Evolutionary conservation across 768 basidiomycete species (phyloP), one percentile per base, ranked within the genome.

Genomic region (Hebeloma cylindrosporum): DNA sequence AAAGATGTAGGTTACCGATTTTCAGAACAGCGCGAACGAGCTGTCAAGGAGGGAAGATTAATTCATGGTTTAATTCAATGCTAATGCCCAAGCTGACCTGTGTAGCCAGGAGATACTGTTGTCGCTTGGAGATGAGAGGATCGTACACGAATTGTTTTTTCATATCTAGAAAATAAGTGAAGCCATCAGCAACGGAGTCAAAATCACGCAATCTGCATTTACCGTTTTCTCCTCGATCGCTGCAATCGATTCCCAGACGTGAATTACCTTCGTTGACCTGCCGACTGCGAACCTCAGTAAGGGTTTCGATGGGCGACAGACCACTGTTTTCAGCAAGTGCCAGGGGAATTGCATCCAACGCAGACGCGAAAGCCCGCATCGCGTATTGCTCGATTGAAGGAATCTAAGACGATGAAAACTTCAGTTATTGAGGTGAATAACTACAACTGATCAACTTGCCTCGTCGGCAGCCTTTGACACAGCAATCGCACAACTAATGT

Each of bases 331-430:
- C 96, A 10, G 96, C 96, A 8, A 99, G 76, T 3, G 96, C 96
- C 9, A 99, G 79, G 3, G 96, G 96, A 37, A 98, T 71, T n/a
- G 93, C 79, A 58, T 99, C 96, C 6, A 99, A 73, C 10, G 96
- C 95, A 25, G 90, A 88, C 3, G 96, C 79, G 64, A 98, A 99
- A n/a, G 96, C 94, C 37, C 95, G 86, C 94, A 99, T 97, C 2
- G 96, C 96, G 60, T 99, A 99, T 73, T 99, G 96, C 69, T 99
- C 96, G 59, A 99, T 97, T 21, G 92, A 79, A 1, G 96, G 86
- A 53, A 96, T 95, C 90, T 93, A 45, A 8, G 21, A 2, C 23
- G 26, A 40, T 14, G 7, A 35, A n/a, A 16, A 31, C 42, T 5
- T 47, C 25, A 43, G 43, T 39, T n/a, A 31, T 17, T 18, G 3